Percentiles rank a stretch among this genome's conserved stretches.
Conservation (phyloP, 148 eudicot species). For the Pouteria glomerata region DNA sequence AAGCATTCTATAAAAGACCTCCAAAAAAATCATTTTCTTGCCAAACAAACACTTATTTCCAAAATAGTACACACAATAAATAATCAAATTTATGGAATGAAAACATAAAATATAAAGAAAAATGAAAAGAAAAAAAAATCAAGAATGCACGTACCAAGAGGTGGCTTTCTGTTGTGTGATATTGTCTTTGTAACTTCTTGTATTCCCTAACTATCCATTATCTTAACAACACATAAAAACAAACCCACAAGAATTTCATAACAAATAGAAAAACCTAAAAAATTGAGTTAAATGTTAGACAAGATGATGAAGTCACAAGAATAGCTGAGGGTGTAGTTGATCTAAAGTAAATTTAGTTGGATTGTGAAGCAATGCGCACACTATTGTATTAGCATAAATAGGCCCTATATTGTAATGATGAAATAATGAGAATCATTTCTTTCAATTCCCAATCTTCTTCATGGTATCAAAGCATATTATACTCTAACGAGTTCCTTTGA, state of each 20-base stretch:
- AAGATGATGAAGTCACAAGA: too few relatives aligned
- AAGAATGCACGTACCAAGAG: slow-evolving; percentile 22
- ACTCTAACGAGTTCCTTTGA: too few relatives aligned
- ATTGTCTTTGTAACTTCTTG: slow-evolving; percentile 17
- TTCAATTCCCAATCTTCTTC: too few relatives aligned
- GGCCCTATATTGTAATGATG: too few relatives aligned
- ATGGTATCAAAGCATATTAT: too few relatives aligned
- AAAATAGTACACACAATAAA: not conserved
- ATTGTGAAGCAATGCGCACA: too few relatives aligned
- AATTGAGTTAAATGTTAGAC: too few relatives aligned
- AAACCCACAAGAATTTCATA: not conserved
- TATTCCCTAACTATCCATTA: slow-evolving; percentile 29
- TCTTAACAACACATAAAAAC: not conserved
- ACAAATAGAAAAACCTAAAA: not conserved
- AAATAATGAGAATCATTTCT: too few relatives aligned
- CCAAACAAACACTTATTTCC: not conserved
- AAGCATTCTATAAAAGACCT: too few relatives aligned
- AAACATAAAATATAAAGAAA: not conserved
- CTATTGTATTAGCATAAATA: too few relatives aligned
- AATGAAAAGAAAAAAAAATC: not conserved
- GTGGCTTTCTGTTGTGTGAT: slow-evolving; percentile 31
- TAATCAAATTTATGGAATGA: not conserved
- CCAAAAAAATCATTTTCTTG: not conserved
- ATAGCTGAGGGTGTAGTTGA: too few relatives aligned
- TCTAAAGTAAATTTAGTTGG: too few relatives aligned